Conservation (phyloP, 495 filamentous ascomycete genomes). For the Peziza echinospora region DNA sequence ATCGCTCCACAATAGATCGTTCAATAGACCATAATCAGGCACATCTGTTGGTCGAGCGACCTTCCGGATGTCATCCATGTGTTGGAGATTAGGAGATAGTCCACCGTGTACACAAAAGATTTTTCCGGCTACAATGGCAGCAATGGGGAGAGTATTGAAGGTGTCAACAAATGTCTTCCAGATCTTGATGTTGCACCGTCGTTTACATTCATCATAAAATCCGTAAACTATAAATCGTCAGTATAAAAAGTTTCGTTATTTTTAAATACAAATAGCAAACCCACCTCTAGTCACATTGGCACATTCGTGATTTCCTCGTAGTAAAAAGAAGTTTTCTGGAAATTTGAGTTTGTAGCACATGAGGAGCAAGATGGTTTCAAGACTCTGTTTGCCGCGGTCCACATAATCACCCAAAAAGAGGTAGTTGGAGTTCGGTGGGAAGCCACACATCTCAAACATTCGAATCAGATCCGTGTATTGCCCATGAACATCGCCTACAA, state of each 20-base stretch:
- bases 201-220: constrained; percentile 98
- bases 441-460: constrained; percentile 99
- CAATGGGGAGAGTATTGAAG: constrained; percentile 91
- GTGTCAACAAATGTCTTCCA: constrained; percentile 99
- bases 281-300: constrained; percentile 76
- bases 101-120: constrained; percentile 99
- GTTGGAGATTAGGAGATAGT: constrained; percentile 70
- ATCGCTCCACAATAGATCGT: constrained; percentile 94
- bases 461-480: constrained; percentile 95
- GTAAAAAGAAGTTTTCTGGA: constrained; percentile 95
- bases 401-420: constrained; percentile 97
- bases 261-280: constrained; percentile 3
- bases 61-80: constrained; percentile 97
- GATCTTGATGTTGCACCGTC: constrained; percentile 90
- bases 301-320: constrained; percentile 95
- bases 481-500: constrained; percentile 94
- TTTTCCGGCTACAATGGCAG: constrained; percentile 88
- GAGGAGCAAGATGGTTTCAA: constrained; percentile 89
- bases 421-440: constrained; percentile 82
- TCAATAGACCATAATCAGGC: constrained; percentile 87
- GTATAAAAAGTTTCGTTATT: neutral
- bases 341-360: constrained; percentile 98
- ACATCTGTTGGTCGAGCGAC: constrained; percentile 94
- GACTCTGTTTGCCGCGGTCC: constrained; percentile 87
- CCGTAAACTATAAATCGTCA: constrained; percentile 52